Conservation (phyloP, 139 green algal species). For the Desmodesmus armatus region DNA sequence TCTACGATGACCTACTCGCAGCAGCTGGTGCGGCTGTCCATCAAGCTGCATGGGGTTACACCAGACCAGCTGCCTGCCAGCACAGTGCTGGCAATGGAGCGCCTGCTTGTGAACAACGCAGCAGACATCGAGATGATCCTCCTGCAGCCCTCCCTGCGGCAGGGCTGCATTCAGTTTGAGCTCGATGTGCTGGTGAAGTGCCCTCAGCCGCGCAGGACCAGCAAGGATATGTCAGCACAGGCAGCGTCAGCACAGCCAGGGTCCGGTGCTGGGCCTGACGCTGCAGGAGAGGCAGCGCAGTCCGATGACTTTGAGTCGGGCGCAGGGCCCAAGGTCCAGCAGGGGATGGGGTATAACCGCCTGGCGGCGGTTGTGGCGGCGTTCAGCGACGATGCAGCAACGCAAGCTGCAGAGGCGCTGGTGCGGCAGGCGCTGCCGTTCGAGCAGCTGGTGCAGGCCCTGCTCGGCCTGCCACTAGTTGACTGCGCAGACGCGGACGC, state of each 20-base stretch:
- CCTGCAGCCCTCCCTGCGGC: background rate
- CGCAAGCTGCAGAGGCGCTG: background rate
- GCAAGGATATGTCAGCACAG: too few species aligned
- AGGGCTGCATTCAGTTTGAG: background rate
- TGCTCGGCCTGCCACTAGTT: too few species aligned
- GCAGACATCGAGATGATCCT: conserved; percentile 1
- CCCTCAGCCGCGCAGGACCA: too few species aligned
- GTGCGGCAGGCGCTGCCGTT: background rate
- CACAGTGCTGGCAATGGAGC: background rate
- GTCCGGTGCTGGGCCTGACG: too few species aligned
- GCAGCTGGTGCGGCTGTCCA: background rate
- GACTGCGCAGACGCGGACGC: too few species aligned
- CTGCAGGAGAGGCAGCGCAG: too few species aligned
- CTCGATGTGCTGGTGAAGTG: background rate
- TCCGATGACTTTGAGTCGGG: too few species aligned
- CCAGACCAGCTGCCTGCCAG: background rate
- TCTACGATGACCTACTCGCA: background rate
- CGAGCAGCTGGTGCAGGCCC: background rate
- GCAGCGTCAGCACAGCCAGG: too few species aligned
- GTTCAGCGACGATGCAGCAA: too few species aligned
- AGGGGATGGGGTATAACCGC: too few species aligned
- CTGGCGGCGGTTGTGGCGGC: too few species aligned
- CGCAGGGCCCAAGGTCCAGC: too few species aligned
- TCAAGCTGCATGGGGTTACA: conserved; percentile 12
- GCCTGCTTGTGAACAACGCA: background rate